Evolutionary conservation across 2,329 filamentous ascomycete species (phyloP).

Genomic region (Sporothrix pseudoabietina): DNA sequence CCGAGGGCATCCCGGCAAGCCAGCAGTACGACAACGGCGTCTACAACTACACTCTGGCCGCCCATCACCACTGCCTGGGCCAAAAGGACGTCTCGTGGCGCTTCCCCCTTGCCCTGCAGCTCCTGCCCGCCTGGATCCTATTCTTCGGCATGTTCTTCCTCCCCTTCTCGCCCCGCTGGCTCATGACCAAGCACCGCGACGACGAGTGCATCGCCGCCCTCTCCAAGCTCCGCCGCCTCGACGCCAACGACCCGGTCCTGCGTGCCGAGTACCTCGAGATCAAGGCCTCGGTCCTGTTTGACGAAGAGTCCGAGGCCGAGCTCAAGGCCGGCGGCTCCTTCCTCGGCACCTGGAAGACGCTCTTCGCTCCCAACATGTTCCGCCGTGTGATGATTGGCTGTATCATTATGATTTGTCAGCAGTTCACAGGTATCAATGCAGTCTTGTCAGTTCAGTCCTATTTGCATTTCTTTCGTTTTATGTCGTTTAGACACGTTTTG

Average conservation of each 20-base stretch:
- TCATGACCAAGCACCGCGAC: conserved; percentile 45
- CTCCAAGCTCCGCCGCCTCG: conserved; percentile 40
- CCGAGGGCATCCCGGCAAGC: conserved; percentile 50
- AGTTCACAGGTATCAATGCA: conserved; percentile 56
- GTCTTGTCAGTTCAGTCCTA: conserved; percentile 46
- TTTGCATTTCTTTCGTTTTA: neutral
- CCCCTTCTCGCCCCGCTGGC: conserved; percentile 54
- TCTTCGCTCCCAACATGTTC: conserved; percentile 57
- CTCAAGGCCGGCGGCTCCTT: conserved; percentile 66
- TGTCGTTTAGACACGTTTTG: neutral
- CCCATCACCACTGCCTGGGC: conserved; percentile 25
- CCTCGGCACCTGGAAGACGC: conserved; percentile 69
- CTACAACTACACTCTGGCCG: conserved; percentile 43
- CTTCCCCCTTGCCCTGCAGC: conserved; percentile 51
- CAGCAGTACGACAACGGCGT: conserved; percentile 46
- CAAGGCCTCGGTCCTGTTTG: conserved; percentile 50
- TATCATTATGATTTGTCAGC: conserved; percentile 60
- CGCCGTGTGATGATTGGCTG: conserved; percentile 54
- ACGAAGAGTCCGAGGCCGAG: conserved; percentile 78
- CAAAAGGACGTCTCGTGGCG: conserved; percentile 39
- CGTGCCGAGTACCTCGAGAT: conserved; percentile 52
- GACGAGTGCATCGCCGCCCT: conserved; percentile 36
- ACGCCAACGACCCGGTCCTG: conserved; percentile 42
- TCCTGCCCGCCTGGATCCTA: conserved; percentile 44
- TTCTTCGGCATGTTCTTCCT: conserved; percentile 47